A percentile compares a stretch with the other conserved stretches of the same genome.
Evolutionary conservation across 2,329 filamentous ascomycete genomes (phyloP).

Genomic region (Exophiala xenobiotica): DNA sequence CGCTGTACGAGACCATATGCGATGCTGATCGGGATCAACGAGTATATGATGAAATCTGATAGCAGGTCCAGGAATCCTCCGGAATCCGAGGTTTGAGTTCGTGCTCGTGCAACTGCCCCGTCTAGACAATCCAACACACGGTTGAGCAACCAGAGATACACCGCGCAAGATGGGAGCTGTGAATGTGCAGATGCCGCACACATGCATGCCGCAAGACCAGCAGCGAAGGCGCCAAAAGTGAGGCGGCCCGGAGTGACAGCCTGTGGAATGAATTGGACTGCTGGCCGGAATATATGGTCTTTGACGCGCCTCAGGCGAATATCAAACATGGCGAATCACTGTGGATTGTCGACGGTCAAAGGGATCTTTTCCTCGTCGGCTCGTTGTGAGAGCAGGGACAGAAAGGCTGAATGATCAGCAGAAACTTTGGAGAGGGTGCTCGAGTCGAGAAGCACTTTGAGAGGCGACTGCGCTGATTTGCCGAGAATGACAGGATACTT

Average conservation of each 20-base stretch:
- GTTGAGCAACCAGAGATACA: slow-evolving; percentile 30
- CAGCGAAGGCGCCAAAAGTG: neutral
- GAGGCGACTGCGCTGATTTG: neutral
- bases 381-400: neutral
- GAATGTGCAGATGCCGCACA: neutral
- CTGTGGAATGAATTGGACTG: neutral
- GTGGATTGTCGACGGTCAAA: neutral
- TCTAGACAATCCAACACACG: slow-evolving; percentile 33
- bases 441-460: neutral
- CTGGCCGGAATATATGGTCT: neutral
- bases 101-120: slow-evolving; percentile 30
- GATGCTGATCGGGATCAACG: slow-evolving; percentile 30
- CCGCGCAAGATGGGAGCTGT: neutral
- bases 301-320: neutral
- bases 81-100: slow-evolving; percentile 26
- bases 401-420: neutral
- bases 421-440: neutral
- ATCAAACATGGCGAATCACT: neutral
- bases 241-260: neutral
- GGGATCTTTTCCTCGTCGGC: neutral
- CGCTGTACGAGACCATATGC: slow-evolving; percentile 11
- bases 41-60: slow-evolving; percentile 34
- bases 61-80: slow-evolving; percentile 34
- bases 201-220: neutral
- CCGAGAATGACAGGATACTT: neutral